phyloP scores from a whole-genome alignment of 2,329 filamentous ascomycete species.

The Fusarium sp. region DNA sequence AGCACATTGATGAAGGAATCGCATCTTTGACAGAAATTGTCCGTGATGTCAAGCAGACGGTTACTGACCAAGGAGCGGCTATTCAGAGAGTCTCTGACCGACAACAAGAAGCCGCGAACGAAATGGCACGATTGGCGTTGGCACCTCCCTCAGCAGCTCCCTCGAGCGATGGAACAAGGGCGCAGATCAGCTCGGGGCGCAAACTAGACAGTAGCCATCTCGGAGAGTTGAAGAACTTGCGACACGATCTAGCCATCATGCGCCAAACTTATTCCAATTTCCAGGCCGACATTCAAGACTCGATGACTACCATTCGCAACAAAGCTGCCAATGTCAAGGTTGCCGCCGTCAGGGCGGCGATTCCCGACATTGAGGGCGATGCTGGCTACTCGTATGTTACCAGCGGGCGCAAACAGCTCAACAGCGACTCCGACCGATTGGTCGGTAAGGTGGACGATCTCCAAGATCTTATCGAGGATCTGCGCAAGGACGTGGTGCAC shows the following conservation, averaged over 20 bases:
- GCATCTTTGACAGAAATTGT: constrained; percentile 83
- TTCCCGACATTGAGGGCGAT: constrained; percentile 80
- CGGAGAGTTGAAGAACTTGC: constrained; percentile 82
- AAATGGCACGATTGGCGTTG: constrained; percentile 75
- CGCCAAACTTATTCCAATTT: constrained; percentile 95
- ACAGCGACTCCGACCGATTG: constrained; percentile 88
- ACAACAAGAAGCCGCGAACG: constrained; percentile 89
- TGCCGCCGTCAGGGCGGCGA: constrained; percentile 75
- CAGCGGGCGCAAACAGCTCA: constrained; percentile 87
- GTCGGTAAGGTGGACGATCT: constrained; percentile 95
- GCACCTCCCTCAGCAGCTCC: constrained; percentile 61
- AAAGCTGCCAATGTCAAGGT: constrained; percentile 88
- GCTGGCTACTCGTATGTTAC: constrained; percentile 89
- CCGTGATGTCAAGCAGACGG: constrained; percentile 85
- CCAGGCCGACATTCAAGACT: constrained; percentile 86
- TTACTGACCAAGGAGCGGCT: constrained; percentile 85
- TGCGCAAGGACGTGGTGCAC: constrained; percentile 95
- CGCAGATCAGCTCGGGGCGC: constrained; percentile 51
- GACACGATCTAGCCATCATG: constrained; percentile 89
- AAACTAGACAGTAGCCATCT: constrained; percentile 73
- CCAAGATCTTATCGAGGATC: constrained; percentile 96
- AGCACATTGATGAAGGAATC: constrained; percentile 93
- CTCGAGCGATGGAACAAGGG: constrained; percentile 58
- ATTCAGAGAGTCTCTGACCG: constrained; percentile 90
- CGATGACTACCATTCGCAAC: constrained; percentile 84